A percentile compares a stretch with the other conserved stretches of the same genome.
These are phyloP conservation scores for Talaromyces thailandensis DNA, from an alignment of 495 filamentous ascomycete species.

Conservation along the genomic window DNA sequence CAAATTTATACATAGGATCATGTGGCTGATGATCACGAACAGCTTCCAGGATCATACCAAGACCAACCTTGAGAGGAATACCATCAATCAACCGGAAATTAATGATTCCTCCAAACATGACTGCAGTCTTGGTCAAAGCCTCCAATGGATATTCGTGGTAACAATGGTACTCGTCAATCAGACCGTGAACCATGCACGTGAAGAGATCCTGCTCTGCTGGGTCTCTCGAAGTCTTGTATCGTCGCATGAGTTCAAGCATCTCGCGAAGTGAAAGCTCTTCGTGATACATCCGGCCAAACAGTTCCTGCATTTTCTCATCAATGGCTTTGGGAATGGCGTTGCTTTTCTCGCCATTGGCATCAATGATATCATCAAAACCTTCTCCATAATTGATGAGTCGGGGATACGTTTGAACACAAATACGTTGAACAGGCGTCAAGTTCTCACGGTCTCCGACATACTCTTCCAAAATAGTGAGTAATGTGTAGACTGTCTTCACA, in stretches of 20 bases:
- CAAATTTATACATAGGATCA: constrained; percentile 95
- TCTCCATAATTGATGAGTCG: constrained; percentile 93
- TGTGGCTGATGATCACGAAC: constrained; percentile 73
- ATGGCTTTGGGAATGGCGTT: constrained; percentile 71
- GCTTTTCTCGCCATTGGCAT: constrained; percentile 68
- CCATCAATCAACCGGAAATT: constrained; percentile 81
- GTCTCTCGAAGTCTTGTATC: constrained; percentile 77
- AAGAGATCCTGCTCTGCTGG: constrained; percentile 86
- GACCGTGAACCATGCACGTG: constrained; percentile 94
- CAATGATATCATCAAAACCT: constrained; percentile 80
- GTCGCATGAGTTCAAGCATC: constrained; percentile 70
- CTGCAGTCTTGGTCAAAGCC: constrained; percentile 87
- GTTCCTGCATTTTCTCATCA: constrained; percentile 87
- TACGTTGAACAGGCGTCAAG: constrained; percentile 60
- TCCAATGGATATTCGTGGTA: constrained; percentile 91
- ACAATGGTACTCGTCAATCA: constrained; percentile 95
- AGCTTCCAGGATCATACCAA: constrained; percentile 94
- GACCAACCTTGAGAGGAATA: constrained; percentile 80
- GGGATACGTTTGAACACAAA: constrained; percentile 89
- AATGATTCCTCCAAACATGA: constrained; percentile 95
- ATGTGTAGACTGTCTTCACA: constrained; percentile 73
- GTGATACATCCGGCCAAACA: constrained; percentile 94
- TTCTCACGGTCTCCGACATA: constrained; percentile 47
- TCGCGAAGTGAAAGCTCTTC: constrained; percentile 72
- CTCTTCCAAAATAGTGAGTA: constrained; percentile 73